Percentiles rank a stretch among this genome's conserved stretches.
Conservation (phyloP, 2,329 filamentous ascomycete genomes). For the Allantophomopsis cytisporea region DNA sequence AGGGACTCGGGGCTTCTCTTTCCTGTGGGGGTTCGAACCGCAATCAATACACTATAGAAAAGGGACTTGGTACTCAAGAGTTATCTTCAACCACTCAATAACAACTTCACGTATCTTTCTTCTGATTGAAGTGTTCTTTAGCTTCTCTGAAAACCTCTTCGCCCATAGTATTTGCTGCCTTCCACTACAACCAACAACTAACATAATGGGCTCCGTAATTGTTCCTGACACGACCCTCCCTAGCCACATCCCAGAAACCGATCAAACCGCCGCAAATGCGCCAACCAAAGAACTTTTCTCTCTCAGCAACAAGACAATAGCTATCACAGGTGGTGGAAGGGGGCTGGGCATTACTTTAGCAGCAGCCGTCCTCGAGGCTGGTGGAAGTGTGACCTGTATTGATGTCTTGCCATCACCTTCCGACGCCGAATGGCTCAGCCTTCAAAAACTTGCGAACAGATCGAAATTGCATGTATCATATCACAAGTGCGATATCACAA, state of each 20-base stretch:
- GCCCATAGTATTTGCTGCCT: neutral
- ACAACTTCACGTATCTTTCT: no score
- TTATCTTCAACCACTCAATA: no score
- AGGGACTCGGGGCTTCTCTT: no score
- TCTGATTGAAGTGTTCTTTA: no score
- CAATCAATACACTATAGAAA: no score
- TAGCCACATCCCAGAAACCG: slow-evolving; percentile 14
- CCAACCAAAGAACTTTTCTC: slow-evolving; percentile 20
- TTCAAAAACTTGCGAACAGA: slow-evolving; percentile 25
- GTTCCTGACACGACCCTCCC: slow-evolving; percentile 4
- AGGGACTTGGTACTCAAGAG: no score
- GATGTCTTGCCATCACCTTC: slow-evolving; percentile 27
- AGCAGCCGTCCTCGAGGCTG: slow-evolving; percentile 31
- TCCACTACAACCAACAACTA: no score
- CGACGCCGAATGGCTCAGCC: slow-evolving; percentile 24
- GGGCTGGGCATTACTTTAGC: slow-evolving; percentile 34
- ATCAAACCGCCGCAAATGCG: slow-evolving; percentile 14
- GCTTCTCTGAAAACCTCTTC: no score
- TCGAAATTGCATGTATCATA: slow-evolving; percentile 7
- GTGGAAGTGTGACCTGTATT: slow-evolving; percentile 23
- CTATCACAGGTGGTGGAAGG: slow-evolving; percentile 34
- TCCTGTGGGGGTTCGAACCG: no score
- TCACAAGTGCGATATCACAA: no score
- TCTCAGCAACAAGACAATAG: slow-evolving; percentile 19
- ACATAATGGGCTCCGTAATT: slow-evolving; percentile 1